Percentiles rank a stretch among this genome's conserved stretches.
Evolutionary conservation across 352 stramenopile species (phyloP).

Genomic region (Pythium angustatum): DNA sequence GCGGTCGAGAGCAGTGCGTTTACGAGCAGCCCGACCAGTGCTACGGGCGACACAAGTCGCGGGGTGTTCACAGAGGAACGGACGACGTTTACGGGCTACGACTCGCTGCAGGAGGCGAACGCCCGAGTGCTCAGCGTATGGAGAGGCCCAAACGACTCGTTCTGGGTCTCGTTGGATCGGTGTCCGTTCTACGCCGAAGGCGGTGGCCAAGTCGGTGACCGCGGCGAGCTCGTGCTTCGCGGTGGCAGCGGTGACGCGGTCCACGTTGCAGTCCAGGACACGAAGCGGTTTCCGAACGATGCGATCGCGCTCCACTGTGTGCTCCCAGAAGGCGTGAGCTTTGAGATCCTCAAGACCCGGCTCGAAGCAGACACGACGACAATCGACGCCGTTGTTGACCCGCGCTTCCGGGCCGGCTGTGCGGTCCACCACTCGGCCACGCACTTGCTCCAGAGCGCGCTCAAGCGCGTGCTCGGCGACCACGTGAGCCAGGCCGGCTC

Average conservation of each 20-base stretch:
- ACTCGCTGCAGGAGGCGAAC: constrained; percentile 39
- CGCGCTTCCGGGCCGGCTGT: constrained; percentile 49
- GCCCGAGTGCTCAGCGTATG: constrained; percentile 44
- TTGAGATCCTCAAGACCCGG: constrained; percentile 36
- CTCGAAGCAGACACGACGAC: constrained; percentile 3
- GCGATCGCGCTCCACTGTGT: constrained; percentile 49
- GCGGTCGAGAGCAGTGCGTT: constrained; percentile 51
- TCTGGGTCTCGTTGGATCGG: constrained; percentile 51
- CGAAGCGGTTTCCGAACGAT: constrained; percentile 43
- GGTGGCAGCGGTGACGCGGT: neutral
- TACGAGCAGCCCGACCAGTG: constrained; percentile 15
- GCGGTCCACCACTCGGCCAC: constrained; percentile 77
- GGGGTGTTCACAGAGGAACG: neutral
- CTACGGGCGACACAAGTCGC: neutral
- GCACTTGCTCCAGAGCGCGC: constrained; percentile 69
- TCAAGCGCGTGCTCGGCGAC: constrained; percentile 66
- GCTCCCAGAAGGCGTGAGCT: constrained; percentile 32
- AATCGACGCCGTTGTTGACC: constrained; percentile 53
- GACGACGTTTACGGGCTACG: constrained; percentile 65
- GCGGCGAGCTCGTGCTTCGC: constrained; percentile 38
- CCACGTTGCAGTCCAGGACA: constrained; percentile 40
- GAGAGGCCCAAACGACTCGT: constrained; percentile 15
- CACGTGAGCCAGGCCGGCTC: constrained; percentile 78
- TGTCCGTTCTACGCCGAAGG: constrained; percentile 81
- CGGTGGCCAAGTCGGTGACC: constrained; percentile 77